These are phyloP conservation scores for Tephrocybe sp. DNA, from an alignment of 768 basidiomycete genomes.

Conservation along the genomic window DNA sequence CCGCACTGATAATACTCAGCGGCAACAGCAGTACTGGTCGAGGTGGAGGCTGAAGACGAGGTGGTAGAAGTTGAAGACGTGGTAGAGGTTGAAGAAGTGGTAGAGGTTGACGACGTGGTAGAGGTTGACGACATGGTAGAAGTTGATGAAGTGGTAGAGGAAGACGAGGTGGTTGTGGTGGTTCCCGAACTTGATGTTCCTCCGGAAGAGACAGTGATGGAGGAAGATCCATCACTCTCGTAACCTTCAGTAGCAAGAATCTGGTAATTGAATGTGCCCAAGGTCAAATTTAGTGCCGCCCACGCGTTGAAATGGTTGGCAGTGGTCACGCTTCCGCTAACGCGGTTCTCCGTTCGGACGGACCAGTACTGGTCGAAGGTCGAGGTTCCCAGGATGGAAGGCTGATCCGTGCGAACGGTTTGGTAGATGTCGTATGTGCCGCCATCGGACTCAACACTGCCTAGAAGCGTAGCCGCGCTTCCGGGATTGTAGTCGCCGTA, in stretches of 20 bases:
- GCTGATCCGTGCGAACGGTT: constrained; percentile 35
- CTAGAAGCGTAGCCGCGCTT: constrained; percentile 29
- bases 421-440: constrained; percentile 42
- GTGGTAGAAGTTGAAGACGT: no score
- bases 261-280: constrained; percentile 45
- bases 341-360: constrained; percentile 37
- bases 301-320: constrained; percentile 45
- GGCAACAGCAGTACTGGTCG: no score
- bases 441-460: constrained; percentile 39
- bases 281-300: constrained; percentile 32
- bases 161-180: no score
- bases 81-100: no score
- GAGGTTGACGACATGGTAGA: no score
- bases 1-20: no score
- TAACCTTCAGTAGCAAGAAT: constrained; percentile 47
- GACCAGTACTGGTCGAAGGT: constrained; percentile 49
- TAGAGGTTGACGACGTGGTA: no score
- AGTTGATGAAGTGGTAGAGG: no score
- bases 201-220: no score
- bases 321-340: constrained; percentile 33
- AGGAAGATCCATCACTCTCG: no score
- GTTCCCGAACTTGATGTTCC: no score
- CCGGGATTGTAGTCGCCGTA: constrained; percentile 40
- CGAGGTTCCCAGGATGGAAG: constrained; percentile 41
- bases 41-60: no score